Percentiles rank a stretch among this genome's conserved stretches.
Conservation (phyloP, 2,329 filamentous ascomycete genomes). For the Myotisia sp. region DNA sequence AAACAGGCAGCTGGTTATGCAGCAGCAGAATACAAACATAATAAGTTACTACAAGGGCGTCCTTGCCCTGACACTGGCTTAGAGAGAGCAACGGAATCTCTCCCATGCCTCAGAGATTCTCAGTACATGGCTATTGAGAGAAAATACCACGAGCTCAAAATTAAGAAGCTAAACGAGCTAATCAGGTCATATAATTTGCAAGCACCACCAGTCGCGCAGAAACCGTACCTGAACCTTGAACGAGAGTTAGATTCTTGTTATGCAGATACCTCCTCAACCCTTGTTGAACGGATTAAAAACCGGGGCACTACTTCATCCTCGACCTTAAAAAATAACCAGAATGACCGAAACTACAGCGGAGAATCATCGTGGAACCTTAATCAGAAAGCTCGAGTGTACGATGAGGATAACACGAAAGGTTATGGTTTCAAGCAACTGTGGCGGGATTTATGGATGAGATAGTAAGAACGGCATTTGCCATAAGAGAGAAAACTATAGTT, state of each 20-base stretch:
- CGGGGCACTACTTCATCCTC: conserved; percentile 41
- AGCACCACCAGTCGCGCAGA: conserved; percentile 82
- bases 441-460: conserved; percentile 54
- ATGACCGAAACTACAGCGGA: conserved; percentile 8
- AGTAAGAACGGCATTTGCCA: not conserved
- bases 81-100: conserved; percentile 28
- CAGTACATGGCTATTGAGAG: conserved; percentile 59
- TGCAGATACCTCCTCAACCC: conserved; percentile 65
- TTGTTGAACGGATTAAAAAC: conserved; percentile 58
- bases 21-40: conserved; percentile 38
- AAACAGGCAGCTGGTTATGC: conserved; percentile 58
- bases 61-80: conserved; percentile 5
- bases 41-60: conserved; percentile 1
- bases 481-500: not conserved
- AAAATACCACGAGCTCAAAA: conserved; percentile 60
- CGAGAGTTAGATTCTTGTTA: conserved; percentile 71
- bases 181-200: conserved; percentile 87
- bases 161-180: conserved; percentile 63
- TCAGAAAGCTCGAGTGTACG: conserved; percentile 48
- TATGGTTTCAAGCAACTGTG: conserved; percentile 87
- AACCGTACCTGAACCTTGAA: conserved; percentile 74
- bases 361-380: conserved; percentile 35
- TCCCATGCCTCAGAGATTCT: conserved; percentile 60
- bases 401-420: conserved; percentile 52
- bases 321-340: too few species aligned